These are phyloP conservation scores for Fusarium solani-melongenae DNA, from an alignment of 2,329 filamentous ascomycete genomes.

Conservation along the genomic window DNA sequence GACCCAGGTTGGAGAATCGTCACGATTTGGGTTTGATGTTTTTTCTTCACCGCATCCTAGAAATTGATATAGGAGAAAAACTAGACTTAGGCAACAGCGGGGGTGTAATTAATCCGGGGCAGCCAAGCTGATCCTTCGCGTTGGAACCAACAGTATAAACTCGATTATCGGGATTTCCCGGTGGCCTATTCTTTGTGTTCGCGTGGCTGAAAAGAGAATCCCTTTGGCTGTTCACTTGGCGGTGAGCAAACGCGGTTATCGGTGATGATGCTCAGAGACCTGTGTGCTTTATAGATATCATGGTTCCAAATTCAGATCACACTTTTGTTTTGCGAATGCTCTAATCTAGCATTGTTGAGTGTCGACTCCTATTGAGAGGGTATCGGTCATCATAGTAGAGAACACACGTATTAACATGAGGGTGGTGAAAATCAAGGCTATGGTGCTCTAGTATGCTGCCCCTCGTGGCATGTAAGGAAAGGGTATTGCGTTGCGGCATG, in stretches of 20 bases:
- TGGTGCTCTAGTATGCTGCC: neutral
- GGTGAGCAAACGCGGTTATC: neutral
- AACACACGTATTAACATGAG: neutral
- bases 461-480: neutral
- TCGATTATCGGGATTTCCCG: neutral
- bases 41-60: neutral
- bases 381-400: neutral
- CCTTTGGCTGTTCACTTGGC: neutral
- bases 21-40: neutral
- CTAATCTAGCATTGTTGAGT: neutral
- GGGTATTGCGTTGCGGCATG: neutral
- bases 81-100: neutral
- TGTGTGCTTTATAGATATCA: neutral
- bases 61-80: neutral
- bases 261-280: neutral
- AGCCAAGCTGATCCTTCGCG: neutral
- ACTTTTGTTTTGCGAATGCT: neutral
- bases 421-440: rapidly evolving
- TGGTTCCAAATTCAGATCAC: neutral
- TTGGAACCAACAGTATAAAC: neutral
- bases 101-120: neutral
- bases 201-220: neutral
- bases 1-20: neutral
- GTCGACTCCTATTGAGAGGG: neutral
- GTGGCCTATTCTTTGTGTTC: neutral